Percentiles rank a stretch among this genome's conserved stretches.
phyloP scores from a whole-genome alignment of 345 rosid species.

The Clausena lansium region DNA sequence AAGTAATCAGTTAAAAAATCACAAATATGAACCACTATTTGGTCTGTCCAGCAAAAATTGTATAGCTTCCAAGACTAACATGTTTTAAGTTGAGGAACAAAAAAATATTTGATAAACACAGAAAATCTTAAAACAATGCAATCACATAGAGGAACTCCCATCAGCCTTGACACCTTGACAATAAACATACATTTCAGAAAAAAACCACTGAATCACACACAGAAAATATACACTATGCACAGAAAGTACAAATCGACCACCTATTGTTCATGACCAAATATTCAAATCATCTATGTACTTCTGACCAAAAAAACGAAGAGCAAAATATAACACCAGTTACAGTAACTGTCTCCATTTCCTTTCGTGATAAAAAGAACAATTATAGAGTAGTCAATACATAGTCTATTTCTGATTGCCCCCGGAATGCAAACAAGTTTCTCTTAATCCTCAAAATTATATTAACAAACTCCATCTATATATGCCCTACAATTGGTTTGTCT shows the following conservation, averaged over 20 bases:
- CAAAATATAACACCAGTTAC: background rate
- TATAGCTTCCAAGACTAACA: conserved; percentile 5
- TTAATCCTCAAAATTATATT: background rate
- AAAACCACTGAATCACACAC: background rate
- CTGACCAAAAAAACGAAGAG: background rate
- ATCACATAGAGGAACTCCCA: background rate
- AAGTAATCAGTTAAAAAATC: background rate
- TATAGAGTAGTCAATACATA: background rate
- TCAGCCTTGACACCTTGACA: background rate
- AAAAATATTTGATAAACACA: background rate
- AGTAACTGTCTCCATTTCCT: background rate
- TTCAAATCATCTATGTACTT: background rate
- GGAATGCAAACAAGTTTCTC: background rate
- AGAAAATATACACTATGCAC: background rate
- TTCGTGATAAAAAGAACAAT: background rate
- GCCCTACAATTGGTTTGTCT: background rate
- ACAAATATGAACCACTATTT: background rate
- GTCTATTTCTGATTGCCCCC: background rate
- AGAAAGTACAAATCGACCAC: background rate
- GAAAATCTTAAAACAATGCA: background rate
- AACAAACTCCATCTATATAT: background rate
- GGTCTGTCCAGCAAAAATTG: background rate
- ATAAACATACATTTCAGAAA: background rate
- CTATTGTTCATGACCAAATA: background rate
- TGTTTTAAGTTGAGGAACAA: background rate